Conservation (phyloP, 2,329 filamentous ascomycete species). For the Colletotrichum simmondsii region DNA sequence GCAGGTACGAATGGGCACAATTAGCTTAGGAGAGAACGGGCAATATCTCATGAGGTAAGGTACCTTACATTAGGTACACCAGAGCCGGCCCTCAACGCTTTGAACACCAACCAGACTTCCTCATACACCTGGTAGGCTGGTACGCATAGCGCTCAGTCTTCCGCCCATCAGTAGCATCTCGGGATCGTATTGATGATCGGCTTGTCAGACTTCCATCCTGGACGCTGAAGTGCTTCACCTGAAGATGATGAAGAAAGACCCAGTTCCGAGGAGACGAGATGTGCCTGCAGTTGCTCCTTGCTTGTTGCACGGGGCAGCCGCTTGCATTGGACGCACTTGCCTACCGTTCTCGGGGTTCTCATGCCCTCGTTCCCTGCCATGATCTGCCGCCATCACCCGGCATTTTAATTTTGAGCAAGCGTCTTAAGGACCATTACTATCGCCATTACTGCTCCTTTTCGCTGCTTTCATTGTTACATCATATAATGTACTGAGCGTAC, state of each 20-base stretch:
- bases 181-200: background rate
- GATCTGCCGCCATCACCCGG: too few relatives aligned
- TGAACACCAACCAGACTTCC: background rate
- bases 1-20: too few relatives aligned
- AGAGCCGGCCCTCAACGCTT: background rate
- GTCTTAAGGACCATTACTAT: background rate
- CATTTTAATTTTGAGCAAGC: too few relatives aligned
- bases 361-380: background rate
- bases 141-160: background rate
- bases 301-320: constrained; percentile 21
- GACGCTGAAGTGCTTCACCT: background rate
- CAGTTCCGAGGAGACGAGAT: background rate
- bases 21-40: background rate
- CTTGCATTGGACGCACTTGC: constrained; percentile 27
- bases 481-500: too few relatives aligned
- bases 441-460: background rate
- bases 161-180: background rate
- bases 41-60: background rate
- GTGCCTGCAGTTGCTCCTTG: background rate
- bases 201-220: background rate
- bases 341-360: constrained; percentile 9
- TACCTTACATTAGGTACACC: too few relatives aligned
- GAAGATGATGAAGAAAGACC: background rate
- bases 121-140: background rate
- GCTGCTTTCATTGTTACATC: too few relatives aligned